Evolutionary conservation across 352 stramenopile genomes (phyloP).

Genomic region (Phytophthora sp.): DNA sequence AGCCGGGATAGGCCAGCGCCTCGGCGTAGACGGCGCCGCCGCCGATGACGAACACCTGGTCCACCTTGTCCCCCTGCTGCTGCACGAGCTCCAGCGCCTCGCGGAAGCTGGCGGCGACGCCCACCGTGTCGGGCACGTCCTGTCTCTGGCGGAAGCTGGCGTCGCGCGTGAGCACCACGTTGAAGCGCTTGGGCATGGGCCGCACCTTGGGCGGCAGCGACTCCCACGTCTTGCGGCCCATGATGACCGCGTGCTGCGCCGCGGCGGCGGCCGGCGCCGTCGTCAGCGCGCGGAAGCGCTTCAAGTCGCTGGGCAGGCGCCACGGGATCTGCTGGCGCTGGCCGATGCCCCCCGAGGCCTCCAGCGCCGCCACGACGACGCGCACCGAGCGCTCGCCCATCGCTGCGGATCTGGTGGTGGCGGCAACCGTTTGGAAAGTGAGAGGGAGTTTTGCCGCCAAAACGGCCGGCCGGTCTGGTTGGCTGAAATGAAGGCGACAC

Average conservation of each 20-base stretch:
- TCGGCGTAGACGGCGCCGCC: constrained; percentile 95
- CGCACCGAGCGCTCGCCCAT: constrained; percentile 52
- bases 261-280: constrained; percentile 25
- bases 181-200: constrained; percentile 94
- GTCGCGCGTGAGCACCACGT: constrained; percentile 96
- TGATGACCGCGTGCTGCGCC: constrained; percentile 97
- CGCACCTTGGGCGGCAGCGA: constrained; percentile 97
- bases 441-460: not conserved
- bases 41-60: constrained; percentile 98
- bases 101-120: constrained; percentile 85
- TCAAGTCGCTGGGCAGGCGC: constrained; percentile 95
- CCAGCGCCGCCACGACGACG: constrained; percentile 90
- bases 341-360: constrained; percentile 89
- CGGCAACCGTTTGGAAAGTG: not conserved
- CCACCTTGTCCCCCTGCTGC: constrained; percentile 68
- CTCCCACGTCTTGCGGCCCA: constrained; percentile 99
- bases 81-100: constrained; percentile 92
- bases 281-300: constrained; percentile 96
- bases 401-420: not conserved
- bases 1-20: constrained; percentile 85
- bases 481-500: no score
- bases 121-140: constrained; percentile 78
- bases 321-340: constrained; percentile 92
- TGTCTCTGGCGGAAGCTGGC: constrained; percentile 41
- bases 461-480: no score